Conservation (phyloP, 345 rosid species). For the Linum tenue region DNA sequence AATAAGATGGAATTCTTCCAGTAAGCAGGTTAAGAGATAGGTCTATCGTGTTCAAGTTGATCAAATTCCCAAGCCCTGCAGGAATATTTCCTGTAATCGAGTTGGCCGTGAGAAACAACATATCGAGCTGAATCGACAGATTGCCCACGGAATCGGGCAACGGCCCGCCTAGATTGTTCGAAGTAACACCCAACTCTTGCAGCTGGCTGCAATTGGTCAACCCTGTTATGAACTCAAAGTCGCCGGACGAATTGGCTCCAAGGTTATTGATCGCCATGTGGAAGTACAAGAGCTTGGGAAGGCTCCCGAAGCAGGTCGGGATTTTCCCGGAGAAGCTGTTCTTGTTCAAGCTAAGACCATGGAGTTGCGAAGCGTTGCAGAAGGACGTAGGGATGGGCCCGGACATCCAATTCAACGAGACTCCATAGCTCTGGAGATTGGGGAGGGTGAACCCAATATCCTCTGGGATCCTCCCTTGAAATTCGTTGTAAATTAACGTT, state of each 20-base stretch:
- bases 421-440: neutral
- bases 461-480: neutral
- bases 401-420: neutral
- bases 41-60: neutral
- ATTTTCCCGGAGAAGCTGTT: neutral
- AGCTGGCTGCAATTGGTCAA: slow-evolving; percentile 6
- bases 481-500: no score
- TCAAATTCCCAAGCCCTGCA: neutral
- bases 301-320: neutral
- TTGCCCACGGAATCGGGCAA: slow-evolving; percentile 1
- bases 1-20: neutral
- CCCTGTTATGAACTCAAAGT: neutral
- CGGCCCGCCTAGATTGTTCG: neutral
- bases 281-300: neutral
- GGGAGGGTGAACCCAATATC: slow-evolving; percentile 4
- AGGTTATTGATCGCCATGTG: neutral
- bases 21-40: neutral
- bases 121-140: neutral
- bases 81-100: neutral
- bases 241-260: neutral
- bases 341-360: neutral
- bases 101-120: neutral
- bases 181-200: neutral
- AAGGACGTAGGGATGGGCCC: neutral
- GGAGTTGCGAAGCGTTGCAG: slow-evolving; percentile 3